Evolutionary conservation across 495 filamentous ascomycete species (phyloP).

Genomic region (Sporormia fimetaria): DNA sequence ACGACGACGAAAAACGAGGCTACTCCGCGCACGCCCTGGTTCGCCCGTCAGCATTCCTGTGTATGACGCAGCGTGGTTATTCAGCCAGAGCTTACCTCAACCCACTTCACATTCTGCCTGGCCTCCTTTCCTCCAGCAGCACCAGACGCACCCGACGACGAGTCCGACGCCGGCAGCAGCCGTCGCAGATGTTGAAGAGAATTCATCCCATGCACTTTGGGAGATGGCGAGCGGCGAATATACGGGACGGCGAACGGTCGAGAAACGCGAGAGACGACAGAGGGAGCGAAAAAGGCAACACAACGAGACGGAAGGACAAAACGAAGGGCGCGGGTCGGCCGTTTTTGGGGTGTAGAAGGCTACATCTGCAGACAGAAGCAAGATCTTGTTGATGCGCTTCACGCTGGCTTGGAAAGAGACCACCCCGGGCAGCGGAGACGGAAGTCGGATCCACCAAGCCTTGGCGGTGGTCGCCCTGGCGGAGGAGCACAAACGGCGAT

Average conservation of each 20-base stretch:
- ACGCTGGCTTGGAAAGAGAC: too few species aligned
- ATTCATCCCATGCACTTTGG: too few species aligned
- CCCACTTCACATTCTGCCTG: conserved; percentile 56
- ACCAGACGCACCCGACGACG: background rate
- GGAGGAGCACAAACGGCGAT: too few species aligned
- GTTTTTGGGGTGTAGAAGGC: background rate
- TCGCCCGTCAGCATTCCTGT: background rate
- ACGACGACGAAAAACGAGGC: conserved; percentile 53
- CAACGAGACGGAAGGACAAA: background rate
- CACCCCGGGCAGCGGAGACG: too few species aligned
- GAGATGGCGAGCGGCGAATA: too few species aligned
- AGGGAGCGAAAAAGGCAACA: conserved; percentile 1
- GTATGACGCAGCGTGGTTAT: background rate
- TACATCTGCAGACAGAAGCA: conserved; percentile 5
- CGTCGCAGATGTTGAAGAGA: background rate
- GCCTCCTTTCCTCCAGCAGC: conserved; percentile 4
- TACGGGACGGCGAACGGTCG: too few species aligned
- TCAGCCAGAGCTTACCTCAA: conserved; percentile 35
- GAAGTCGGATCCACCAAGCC: too few species aligned
- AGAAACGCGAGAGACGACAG: background rate
- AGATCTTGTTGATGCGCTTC: too few species aligned
- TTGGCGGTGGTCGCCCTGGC: too few species aligned
- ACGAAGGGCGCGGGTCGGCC: background rate
- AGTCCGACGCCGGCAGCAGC: background rate
- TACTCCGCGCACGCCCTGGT: conserved; percentile 47